Conservation (phyloP, 177 flowering plant genomes). For the Tripterygium wilfordii region DNA sequence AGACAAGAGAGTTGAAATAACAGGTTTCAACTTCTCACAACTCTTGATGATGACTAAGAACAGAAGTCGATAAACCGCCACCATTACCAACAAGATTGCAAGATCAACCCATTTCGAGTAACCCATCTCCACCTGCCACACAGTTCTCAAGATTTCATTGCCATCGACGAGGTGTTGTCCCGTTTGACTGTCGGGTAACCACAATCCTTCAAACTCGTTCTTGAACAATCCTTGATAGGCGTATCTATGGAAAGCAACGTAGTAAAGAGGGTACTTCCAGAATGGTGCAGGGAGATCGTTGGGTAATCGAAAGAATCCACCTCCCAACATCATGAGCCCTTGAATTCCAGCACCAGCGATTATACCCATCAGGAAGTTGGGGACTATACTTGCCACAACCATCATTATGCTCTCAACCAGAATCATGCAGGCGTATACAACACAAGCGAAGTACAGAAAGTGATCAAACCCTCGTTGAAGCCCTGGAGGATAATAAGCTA, state of each 20-base stretch:
- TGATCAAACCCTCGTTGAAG: slow-evolving; percentile 29
- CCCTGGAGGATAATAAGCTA: slow-evolving; percentile 37
- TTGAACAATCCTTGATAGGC: slow-evolving; percentile 54
- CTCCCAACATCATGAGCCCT: slow-evolving; percentile 46
- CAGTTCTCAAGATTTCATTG: slow-evolving; percentile 8
- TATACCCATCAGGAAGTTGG: slow-evolving; percentile 57
- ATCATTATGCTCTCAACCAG: slow-evolving; percentile 63
- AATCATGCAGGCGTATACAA: slow-evolving; percentile 31
- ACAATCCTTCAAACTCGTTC: slow-evolving; percentile 52
- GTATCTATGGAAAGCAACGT: slow-evolving; percentile 53
- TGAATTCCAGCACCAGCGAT: slow-evolving; percentile 61
- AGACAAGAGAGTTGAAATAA: neutral
- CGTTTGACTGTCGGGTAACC: slow-evolving; percentile 18
- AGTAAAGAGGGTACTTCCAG: slow-evolving; percentile 57
- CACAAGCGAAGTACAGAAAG: slow-evolving; percentile 28
- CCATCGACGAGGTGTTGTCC: slow-evolving; percentile 7
- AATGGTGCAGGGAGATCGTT: slow-evolving; percentile 40
- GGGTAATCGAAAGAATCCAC: slow-evolving; percentile 50
- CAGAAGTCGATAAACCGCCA: slow-evolving; percentile 9
- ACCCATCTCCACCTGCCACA: slow-evolving; percentile 11
- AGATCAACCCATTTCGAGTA: slow-evolving; percentile 21
- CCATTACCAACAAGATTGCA: slow-evolving; percentile 10
- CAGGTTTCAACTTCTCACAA: slow-evolving; percentile 4
- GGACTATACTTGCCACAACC: slow-evolving; percentile 49
- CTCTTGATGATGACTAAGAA: slow-evolving; percentile 12